Evolutionary conservation across 257 asterid genomes (phyloP).

Genomic region (Solanum peruvianum): DNA sequence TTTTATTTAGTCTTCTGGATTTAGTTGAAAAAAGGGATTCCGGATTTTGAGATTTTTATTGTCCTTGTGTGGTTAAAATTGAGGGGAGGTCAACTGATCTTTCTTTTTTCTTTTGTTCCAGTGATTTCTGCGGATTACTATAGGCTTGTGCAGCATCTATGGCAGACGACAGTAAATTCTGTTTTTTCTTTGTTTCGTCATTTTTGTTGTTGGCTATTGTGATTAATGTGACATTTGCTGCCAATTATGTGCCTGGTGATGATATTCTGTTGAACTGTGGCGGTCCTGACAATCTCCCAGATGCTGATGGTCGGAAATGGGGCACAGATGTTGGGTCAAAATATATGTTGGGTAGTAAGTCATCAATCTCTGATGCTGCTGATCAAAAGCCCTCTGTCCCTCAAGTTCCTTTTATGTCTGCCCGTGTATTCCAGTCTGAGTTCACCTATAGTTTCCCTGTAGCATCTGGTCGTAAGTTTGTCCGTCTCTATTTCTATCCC

Average conservation of each 20-base stretch:
- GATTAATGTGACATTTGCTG: not conserved
- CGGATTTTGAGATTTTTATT: not conserved
- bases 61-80: not conserved
- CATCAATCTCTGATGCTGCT: not conserved
- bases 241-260: not conserved
- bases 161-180: not conserved
- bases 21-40: not conserved
- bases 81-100: not conserved
- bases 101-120: not conserved
- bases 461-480: not conserved
- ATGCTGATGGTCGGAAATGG: not conserved
- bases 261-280: not conserved
- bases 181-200: not conserved
- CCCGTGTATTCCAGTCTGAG: not conserved
- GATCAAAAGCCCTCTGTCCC: not conserved
- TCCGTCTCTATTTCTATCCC: not conserved
- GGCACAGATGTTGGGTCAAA: not conserved
- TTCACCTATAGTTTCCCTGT: not conserved
- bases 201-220: not conserved
- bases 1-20: not conserved
- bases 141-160: not conserved
- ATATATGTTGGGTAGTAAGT: not conserved
- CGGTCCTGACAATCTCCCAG: not conserved
- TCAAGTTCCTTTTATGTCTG: not conserved
- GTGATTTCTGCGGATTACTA: not conserved